phyloP scores from a whole-genome alignment of 1,284 basidiomycete genomes.

The Anthracocystis walkeri region DNA sequence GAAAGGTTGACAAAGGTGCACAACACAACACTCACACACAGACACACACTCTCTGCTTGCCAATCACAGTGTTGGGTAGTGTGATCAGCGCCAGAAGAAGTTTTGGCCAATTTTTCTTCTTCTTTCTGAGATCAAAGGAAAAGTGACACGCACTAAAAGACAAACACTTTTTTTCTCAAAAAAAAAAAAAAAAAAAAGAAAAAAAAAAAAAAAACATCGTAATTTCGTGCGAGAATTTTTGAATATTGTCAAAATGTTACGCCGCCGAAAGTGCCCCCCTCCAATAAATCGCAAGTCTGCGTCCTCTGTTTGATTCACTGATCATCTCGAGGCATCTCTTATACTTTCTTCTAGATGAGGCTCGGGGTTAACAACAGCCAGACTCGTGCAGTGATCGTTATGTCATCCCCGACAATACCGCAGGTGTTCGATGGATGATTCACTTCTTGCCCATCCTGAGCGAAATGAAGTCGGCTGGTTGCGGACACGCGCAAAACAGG shows the following conservation, averaged over 20 bases:
- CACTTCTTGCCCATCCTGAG: too few relatives aligned
- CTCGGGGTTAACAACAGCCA: too few relatives aligned
- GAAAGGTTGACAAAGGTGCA: background rate
- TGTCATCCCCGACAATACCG: background rate
- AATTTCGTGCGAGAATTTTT: slow-evolving; percentile 19
- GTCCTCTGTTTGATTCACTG: background rate
- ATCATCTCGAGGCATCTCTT: too few relatives aligned
- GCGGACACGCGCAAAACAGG: background rate
- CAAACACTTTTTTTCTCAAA: background rate
- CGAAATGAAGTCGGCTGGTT: background rate
- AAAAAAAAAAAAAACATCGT: too few relatives aligned
- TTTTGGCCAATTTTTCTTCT: slow-evolving; percentile 15
- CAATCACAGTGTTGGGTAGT: slow-evolving; percentile 3
- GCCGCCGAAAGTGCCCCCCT: background rate
- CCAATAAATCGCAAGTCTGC: background rate
- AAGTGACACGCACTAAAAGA: background rate
- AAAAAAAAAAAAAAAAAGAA: too few relatives aligned
- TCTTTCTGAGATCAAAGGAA: background rate
- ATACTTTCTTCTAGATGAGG: background rate
- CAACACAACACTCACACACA: slow-evolving; percentile 8
- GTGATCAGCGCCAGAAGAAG: slow-evolving; percentile 27
- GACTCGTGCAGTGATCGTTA: too few relatives aligned
- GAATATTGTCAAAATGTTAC: background rate
- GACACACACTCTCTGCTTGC: background rate
- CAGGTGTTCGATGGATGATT: background rate